Evolutionary conservation across 805 yeast genomes (phyloP), one percentile per base, ranked within the genome.

Genomic region (Sugiyamaella floridensis): DNA sequence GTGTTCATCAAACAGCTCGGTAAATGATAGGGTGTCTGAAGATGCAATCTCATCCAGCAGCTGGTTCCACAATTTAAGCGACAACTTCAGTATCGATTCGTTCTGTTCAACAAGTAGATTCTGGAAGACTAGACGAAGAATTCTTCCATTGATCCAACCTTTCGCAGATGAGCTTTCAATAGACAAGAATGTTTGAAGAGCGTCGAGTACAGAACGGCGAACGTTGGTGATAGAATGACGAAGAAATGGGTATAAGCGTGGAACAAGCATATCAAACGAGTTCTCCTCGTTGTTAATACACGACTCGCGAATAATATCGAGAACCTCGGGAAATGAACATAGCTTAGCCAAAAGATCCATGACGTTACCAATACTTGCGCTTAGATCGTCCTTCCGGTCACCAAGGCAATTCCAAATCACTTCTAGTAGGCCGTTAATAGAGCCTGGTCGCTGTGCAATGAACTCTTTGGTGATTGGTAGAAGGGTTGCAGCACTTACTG

Each of bases 181-280:
- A 10, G 70, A 61, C 52, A 89, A 71, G 62, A 95, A 90, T 48
- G 95, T 93, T 42, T 79, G 64, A 26, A 93, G 71, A 0, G 97
- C 85, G 55, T 86, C 80, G 42, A 93, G 70, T 1, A 92, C 97
- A 0, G 98, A 87, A 61, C 81, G 84, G 60, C 99, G 78, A 11
- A 93, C 98, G 60, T 88, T 86, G 1, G 90, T 78, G 54, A 93
- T 89, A 1, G 98, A 89, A 69, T 93, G 99, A 59, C 99, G 80
- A 57, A 93, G 74, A 63, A 93, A 93, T 19, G 97, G 97, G 63
- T 84, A 92, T 40, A 93, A 73, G 59, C 92, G 80, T 2, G 99
- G 98, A n/a, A 93, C 89, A 54, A 93, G 71, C 46, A 74, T 73
- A 45, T 82, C 81, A 62, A 92, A 86, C 1, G 89, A 79, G 65